phyloP scores from a whole-genome alignment of 495 filamentous ascomycete genomes.

The Aspergillus panamensis region DNA sequence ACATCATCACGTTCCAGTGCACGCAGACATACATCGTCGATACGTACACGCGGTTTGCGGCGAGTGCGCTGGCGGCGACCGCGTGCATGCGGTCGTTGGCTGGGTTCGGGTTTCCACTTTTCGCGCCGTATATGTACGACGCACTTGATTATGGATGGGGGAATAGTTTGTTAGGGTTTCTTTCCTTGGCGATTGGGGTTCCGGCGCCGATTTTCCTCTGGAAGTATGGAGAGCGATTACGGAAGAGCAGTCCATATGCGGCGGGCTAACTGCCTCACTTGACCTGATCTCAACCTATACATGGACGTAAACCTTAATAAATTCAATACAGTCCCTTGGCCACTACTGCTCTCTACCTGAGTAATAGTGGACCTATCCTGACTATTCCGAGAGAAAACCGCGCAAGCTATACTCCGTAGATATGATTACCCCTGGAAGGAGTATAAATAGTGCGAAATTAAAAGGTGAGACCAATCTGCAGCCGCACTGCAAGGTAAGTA shows the following conservation, averaged over 20 bases:
- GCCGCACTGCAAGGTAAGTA: too few species aligned
- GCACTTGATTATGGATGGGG: conserved; percentile 60
- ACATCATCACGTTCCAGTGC: conserved; percentile 64
- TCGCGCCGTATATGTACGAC: conserved; percentile 62
- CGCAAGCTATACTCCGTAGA: too few species aligned
- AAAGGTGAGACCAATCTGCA: too few species aligned
- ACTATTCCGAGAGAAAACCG: too few species aligned
- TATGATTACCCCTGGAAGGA: too few species aligned
- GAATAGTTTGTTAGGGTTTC: conserved; percentile 58
- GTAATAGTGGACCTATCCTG: too few species aligned
- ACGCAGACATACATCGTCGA: conserved; percentile 77
- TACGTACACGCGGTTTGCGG: conserved; percentile 69
- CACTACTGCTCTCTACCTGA: too few species aligned
- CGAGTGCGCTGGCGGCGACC: conserved; percentile 65
- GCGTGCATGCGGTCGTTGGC: conserved; percentile 64
- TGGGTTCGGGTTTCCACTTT: conserved; percentile 75
- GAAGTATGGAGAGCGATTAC: conserved; percentile 52
- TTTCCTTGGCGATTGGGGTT: conserved; percentile 52
- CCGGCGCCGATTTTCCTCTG: conserved; percentile 61
- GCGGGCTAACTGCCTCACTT: conserved; percentile 39
- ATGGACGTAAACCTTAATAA: too few species aligned
- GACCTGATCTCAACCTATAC: too few species aligned
- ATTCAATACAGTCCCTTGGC: too few species aligned
- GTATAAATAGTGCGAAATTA: too few species aligned
- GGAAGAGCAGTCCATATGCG: conserved; percentile 64